These are phyloP conservation scores for Scortechinia acanthostroma DNA, from an alignment of 2,329 filamentous ascomycete species.

Conservation along the genomic window DNA sequence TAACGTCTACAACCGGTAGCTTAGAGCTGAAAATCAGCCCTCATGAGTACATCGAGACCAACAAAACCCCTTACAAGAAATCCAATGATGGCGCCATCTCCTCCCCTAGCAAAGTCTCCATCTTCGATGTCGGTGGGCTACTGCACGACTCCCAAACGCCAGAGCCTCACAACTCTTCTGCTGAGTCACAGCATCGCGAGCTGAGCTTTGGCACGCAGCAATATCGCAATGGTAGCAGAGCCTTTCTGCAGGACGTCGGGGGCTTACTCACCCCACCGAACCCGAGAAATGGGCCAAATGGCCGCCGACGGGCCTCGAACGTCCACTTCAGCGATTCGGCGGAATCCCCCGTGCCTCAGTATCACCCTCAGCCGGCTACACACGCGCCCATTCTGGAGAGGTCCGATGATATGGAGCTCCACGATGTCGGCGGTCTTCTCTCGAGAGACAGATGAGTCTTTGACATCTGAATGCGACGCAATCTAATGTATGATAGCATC, in stretches of 20 bases:
- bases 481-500: too few species aligned
- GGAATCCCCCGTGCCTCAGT: neutral
- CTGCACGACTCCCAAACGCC: neutral
- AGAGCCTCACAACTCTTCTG: neutral
- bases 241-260: neutral
- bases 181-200: too few species aligned
- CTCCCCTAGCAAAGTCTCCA: neutral
- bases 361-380: neutral
- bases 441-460: too few species aligned
- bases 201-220: too few species aligned
- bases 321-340: neutral
- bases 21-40: neutral
- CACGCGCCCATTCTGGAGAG: too few species aligned
- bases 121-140: neutral
- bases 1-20: neutral
- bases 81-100: too few species aligned
- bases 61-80: too few species aligned
- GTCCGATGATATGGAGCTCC: neutral
- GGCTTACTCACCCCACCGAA: neutral
- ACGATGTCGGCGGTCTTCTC: neutral
- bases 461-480: too few species aligned
- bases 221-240: neutral
- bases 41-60: neutral
- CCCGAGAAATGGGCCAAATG: too few species aligned
- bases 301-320: too few species aligned